Conservation (phyloP, 164 flowering plant species). For the Warburgia ugandensis region DNA sequence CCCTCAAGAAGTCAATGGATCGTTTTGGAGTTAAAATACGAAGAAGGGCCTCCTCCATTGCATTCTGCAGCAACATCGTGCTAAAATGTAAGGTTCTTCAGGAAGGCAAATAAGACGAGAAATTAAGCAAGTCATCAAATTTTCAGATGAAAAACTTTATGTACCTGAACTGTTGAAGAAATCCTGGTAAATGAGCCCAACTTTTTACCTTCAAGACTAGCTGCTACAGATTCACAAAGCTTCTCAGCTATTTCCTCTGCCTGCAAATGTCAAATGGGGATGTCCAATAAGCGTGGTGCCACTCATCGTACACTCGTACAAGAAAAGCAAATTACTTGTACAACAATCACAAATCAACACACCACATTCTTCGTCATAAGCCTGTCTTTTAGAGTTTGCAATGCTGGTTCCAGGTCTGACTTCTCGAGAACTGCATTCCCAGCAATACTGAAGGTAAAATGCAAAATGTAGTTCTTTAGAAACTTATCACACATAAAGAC, state of each 20-base stretch:
- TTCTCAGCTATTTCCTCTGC: conserved; percentile 98
- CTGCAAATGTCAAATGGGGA: conserved; percentile 22
- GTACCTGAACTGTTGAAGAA: conserved; percentile 85
- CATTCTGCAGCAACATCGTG: conserved; percentile 43
- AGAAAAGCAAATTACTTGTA: too few relatives aligned
- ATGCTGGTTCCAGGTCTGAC: conserved; percentile 86
- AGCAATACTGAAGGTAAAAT: conserved; percentile 60
- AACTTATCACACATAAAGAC: too few relatives aligned
- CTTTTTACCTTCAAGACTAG: conserved; percentile 90
- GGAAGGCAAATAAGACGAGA: too few relatives aligned
- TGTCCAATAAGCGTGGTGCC: conserved; percentile 3
- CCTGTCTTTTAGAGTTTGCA: conserved; percentile 93
- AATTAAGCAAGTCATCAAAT: too few relatives aligned
- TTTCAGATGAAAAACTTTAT: conserved; percentile 6
- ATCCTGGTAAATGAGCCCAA: conserved; percentile 83
- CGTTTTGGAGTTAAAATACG: conserved; percentile 93
- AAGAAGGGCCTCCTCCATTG: conserved; percentile 98
- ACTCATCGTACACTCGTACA: conserved; percentile 1
- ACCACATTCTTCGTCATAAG: conserved; percentile 99
- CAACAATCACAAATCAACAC: conserved; percentile 27
- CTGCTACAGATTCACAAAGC: conserved; percentile 93
- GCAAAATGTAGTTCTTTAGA: too few relatives aligned
- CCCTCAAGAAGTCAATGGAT: conserved; percentile 92
- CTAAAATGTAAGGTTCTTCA: neutral
- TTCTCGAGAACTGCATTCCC: conserved; percentile 90